Evolutionary conservation across 1,139 yeast genomes (phyloP), one percentile per base, ranked within the genome.

Genomic region (Meyerozyma guilliermondii): DNA sequence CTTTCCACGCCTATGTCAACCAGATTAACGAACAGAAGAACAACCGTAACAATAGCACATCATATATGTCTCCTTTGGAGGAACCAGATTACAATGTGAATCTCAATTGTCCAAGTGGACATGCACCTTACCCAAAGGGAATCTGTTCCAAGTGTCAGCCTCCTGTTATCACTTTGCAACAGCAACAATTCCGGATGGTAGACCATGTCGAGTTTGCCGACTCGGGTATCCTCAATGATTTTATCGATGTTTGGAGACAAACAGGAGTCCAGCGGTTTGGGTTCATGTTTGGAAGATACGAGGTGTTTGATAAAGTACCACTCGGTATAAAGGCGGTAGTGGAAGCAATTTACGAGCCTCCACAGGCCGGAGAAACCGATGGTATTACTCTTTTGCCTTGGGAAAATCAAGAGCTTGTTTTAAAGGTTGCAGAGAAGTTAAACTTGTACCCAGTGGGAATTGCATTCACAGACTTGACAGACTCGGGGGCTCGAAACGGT

Each of bases 111-210:
- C 76, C 75, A 1, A 74, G 80, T 36, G 96, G 96, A 0, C 98
- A 92, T 62, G 80, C 83, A 39, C 92, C 96, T 7, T 91, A 95
- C 85, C 98, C 98, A 1, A 76, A 71, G 43, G 97, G 98, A 0
- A 89, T 92, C 50, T 92, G 98, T 59, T 85, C 96, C n/a, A 88
- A 89, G 61, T 92, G 98, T 62, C 98, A 91, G 62, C 98, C 98
- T 0, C 81, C 96, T 1, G 95, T 96, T 0, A 88, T 94, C 45
- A 89, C 98, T 0, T 71, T 94, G 48, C 95, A 86, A 59, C 91
- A 83, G 59, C 98, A 94, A 61, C 73, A 76, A 39, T 94, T 87
- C 61, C 77, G 99, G 56, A 87, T 92, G 96, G 96, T 94, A 17
- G 99, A 94, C 62, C 98, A 94, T 66, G 94, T 92, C 26, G 98